Percentiles rank a stretch among this genome's conserved stretches.
Conservation (phyloP, 2,329 filamentous ascomycete genomes). For the Cercospora sp. region DNA sequence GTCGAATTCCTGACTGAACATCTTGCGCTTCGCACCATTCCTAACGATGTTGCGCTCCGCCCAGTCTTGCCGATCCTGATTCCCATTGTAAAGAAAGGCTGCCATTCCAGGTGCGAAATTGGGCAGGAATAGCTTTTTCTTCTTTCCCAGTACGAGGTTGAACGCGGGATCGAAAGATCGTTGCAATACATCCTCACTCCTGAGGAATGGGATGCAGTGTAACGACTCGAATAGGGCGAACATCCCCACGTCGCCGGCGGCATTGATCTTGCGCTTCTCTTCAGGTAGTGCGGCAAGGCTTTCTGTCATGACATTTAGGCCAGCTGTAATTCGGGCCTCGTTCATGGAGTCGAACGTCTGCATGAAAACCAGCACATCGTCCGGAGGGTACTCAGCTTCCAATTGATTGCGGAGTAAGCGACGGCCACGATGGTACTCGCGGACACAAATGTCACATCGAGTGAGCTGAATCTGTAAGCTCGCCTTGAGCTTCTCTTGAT, state of each 20-base stretch:
- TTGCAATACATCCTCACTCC: conserved; percentile 54
- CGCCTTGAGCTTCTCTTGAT: conserved; percentile 45
- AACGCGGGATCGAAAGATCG: conserved; percentile 80
- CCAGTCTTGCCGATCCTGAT: conserved; percentile 65
- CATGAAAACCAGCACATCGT: conserved; percentile 49
- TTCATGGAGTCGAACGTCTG: conserved; percentile 49
- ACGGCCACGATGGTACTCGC: conserved; percentile 50
- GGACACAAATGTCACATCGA: conserved; percentile 53
- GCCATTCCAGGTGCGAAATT: conserved; percentile 79
- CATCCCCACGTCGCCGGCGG: conserved; percentile 62
- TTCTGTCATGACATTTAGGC: conserved; percentile 45
- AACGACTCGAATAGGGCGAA: conserved; percentile 85
- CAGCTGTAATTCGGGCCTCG: conserved; percentile 46
- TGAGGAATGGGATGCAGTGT: conserved; percentile 77
- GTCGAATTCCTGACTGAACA: conserved; percentile 76
- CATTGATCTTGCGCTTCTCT: conserved; percentile 52
- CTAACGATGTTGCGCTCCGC: conserved; percentile 68
- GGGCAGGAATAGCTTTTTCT: conserved; percentile 68
- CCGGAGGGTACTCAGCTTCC: conserved; percentile 46
- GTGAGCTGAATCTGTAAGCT: conserved; percentile 47
- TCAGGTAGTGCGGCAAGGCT: conserved; percentile 50
- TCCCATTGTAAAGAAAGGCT: conserved; percentile 76
- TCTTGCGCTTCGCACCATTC: conserved; percentile 55
- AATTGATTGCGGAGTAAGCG: conserved; percentile 45
- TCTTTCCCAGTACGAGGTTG: conserved; percentile 73